Percentiles rank a stretch among this genome's conserved stretches.
Evolutionary conservation across 1,284 basidiomycete species (phyloP).

Genomic region (Cryptococcus sp.): DNA sequence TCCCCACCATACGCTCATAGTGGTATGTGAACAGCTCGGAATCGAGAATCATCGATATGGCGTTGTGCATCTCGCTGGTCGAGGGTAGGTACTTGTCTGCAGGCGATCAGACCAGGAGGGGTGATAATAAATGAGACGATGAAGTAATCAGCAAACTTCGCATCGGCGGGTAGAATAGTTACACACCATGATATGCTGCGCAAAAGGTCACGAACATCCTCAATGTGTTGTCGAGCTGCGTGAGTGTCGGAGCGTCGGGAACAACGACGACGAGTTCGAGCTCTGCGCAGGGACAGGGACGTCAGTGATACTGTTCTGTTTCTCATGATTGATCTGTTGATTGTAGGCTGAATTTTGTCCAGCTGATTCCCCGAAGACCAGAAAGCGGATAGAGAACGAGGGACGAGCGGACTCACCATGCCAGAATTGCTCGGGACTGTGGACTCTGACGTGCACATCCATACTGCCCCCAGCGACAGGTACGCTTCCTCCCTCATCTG

Average conservation of each 20-base stretch:
- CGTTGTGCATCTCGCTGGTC: conserved; percentile 76
- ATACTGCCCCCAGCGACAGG: conserved; percentile 21
- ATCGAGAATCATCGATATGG: conserved; percentile 69
- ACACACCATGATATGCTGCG: conserved; percentile 78
- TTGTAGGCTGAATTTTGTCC: background rate
- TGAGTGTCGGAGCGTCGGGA: conserved; percentile 67
- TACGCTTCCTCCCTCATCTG: too few species aligned
- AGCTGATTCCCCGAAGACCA: too few species aligned
- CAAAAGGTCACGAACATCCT: conserved; percentile 74
- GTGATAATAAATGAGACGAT: conserved; percentile 8
- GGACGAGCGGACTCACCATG: conserved; percentile 21
- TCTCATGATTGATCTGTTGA: background rate
- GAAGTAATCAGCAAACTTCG: background rate
- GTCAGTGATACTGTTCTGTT: background rate
- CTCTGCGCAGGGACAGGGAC: conserved; percentile 58
- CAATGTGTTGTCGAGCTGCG: conserved; percentile 73
- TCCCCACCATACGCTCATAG: conserved; percentile 82
- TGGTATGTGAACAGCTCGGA: conserved; percentile 85
- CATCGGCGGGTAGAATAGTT: background rate
- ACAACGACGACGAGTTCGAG: conserved; percentile 77
- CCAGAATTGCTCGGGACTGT: conserved; percentile 36
- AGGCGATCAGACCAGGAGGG: background rate
- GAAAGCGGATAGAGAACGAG: background rate
- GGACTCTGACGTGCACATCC: conserved; percentile 33
- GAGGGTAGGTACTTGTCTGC: conserved; percentile 78